phyloP scores from a whole-genome alignment of 2,329 filamentous ascomycete species.

The Ceratocystis cacaofunesta region DNA sequence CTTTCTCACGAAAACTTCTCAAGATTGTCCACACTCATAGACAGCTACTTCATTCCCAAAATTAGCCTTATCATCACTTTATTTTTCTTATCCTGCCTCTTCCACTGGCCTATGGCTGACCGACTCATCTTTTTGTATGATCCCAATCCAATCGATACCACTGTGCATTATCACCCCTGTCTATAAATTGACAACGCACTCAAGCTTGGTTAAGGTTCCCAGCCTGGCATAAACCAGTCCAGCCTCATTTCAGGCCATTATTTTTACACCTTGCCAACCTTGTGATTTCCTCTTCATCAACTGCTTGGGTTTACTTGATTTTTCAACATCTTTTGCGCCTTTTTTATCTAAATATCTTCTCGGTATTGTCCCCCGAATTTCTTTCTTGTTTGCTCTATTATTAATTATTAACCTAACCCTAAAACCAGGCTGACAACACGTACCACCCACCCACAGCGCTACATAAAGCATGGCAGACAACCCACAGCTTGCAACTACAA shows the following conservation, averaged over 20 bases:
- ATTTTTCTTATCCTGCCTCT: neutral
- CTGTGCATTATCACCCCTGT: neutral
- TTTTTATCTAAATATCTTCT: neutral
- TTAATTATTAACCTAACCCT: neutral
- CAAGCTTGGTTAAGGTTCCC: neutral
- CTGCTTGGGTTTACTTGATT: neutral
- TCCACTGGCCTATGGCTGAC: neutral
- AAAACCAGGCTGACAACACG: neutral
- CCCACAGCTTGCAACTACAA: conserved; percentile 1
- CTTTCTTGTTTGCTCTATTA: neutral
- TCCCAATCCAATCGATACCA: neutral
- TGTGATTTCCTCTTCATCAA: neutral
- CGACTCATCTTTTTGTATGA: neutral
- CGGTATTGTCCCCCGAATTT: neutral
- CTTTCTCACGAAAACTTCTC: neutral
- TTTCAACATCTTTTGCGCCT: neutral
- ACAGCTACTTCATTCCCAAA: neutral
- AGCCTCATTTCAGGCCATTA: neutral
- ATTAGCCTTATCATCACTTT: neutral
- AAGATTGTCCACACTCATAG: neutral
- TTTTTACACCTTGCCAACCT: conserved; percentile 1
- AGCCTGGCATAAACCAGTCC: conserved; percentile 5
- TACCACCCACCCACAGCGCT: neutral
- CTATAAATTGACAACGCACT: neutral
- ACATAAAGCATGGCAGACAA: neutral